These are phyloP conservation scores for Dryas integrifolia DNA, from an alignment of 331 rosid species.

Conservation along the genomic window DNA sequence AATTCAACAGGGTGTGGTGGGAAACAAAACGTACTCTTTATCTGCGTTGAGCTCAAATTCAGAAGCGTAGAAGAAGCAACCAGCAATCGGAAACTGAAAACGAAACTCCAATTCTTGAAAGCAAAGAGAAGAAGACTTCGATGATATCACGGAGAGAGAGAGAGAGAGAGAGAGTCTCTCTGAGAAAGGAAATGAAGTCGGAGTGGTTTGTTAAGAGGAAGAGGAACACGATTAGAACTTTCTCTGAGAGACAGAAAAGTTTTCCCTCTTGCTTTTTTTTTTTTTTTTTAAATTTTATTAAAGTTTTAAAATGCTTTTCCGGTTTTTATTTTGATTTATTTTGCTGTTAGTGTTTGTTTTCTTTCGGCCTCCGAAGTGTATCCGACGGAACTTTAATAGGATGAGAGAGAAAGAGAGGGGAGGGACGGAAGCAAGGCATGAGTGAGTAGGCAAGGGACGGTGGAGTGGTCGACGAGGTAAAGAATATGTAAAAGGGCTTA, in stretches of 20 bases:
- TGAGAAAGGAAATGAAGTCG: slow-evolving; percentile 13
- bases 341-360: slow-evolving; percentile 8
- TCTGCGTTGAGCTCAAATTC: not conserved
- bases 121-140: not conserved
- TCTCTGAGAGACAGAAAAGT: slow-evolving; percentile 27
- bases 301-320: not conserved
- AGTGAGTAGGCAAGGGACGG: slow-evolving; percentile 15
- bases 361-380: slow-evolving; percentile 18
- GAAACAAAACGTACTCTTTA: not conserved
- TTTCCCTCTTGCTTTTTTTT: not conserved
- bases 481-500: slow-evolving; percentile 21
- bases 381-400: slow-evolving; percentile 31
- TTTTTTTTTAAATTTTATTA: not conserved
- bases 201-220: slow-evolving; percentile 22
- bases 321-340: not conserved
- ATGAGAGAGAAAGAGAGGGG: slow-evolving; percentile 11
- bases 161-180: slow-evolving; percentile 14
- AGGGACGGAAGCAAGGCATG: slow-evolving; percentile 2
- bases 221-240: slow-evolving; percentile 35
- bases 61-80: not conserved
- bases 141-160: not conserved
- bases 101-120: slow-evolving; percentile 23
- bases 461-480: slow-evolving; percentile 39
- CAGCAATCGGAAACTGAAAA: slow-evolving; percentile 7
- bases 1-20: not conserved